phyloP scores from a whole-genome alignment of 306 rosid species.

The Prunus mongolica region DNA sequence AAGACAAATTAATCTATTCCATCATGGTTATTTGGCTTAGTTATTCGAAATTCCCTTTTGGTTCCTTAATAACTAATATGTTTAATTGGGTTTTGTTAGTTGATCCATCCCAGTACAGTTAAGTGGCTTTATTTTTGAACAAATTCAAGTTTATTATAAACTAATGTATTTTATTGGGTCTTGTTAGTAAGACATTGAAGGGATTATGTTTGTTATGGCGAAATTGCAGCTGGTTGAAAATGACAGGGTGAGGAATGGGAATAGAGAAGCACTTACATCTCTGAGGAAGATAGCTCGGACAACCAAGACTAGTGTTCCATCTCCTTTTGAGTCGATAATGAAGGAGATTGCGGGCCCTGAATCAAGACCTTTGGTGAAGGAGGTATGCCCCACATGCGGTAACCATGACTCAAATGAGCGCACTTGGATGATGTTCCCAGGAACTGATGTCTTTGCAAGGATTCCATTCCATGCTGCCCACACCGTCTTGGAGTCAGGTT shows the following conservation, averaged over 20 bases:
- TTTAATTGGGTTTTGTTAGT: not conserved
- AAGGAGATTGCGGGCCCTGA: constrained; percentile 55
- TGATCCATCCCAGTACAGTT: not conserved
- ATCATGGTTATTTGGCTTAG: not conserved
- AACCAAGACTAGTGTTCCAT: constrained; percentile 71
- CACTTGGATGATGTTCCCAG: constrained; percentile 82
- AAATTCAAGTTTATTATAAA: not conserved
- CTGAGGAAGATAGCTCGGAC: constrained; percentile 79
- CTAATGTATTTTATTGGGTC: not conserved
- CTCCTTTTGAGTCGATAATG: constrained; percentile 84
- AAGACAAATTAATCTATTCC: no score
- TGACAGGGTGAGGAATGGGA: constrained; percentile 80
- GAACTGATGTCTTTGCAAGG: constrained; percentile 74
- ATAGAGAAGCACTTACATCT: constrained; percentile 86
- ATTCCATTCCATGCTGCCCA: constrained; percentile 90
- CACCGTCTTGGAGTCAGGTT: constrained; percentile 74
- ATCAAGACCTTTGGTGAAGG: constrained; percentile 73
- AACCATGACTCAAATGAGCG: constrained; percentile 68
- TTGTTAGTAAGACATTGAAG: not conserved
- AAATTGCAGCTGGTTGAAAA: constrained; percentile 67
- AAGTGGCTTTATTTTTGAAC: not conserved
- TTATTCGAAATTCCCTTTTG: not conserved
- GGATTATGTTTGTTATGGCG: constrained; percentile 9
- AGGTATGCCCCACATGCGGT: constrained; percentile 81
- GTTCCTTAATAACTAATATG: not conserved